These are phyloP conservation scores for Hyphopichia buzzinii DNA, from an alignment of 1,139 yeast genomes.

Conservation along the genomic window DNA sequence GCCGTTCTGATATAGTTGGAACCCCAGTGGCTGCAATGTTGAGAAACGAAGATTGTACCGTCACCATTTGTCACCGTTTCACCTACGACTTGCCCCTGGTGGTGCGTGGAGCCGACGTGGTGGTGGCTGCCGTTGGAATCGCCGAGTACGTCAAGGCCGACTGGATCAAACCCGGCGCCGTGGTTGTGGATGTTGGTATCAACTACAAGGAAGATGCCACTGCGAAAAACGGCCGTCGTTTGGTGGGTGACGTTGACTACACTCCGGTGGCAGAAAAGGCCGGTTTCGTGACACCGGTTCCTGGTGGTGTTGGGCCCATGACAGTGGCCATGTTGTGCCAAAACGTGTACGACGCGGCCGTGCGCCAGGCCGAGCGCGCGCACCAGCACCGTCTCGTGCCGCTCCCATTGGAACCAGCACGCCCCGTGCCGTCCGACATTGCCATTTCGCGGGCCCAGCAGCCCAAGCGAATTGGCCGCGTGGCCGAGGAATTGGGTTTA, in stretches of 20 bases:
- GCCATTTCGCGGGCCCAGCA: slow-evolving; percentile 71
- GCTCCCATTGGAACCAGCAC: slow-evolving; percentile 45
- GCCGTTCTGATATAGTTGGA: slow-evolving; percentile 82
- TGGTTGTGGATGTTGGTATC: slow-evolving; percentile 78
- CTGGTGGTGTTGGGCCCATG: slow-evolving; percentile 92
- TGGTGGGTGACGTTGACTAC: slow-evolving; percentile 79
- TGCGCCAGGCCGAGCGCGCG: slow-evolving; percentile 48
- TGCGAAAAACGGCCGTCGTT: slow-evolving; percentile 61
- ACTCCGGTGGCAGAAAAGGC: slow-evolving; percentile 56
- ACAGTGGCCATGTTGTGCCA: slow-evolving; percentile 80
- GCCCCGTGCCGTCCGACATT: slow-evolving; percentile 75
- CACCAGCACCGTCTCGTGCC: slow-evolving; percentile 48
- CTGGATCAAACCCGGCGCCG: slow-evolving; percentile 67
- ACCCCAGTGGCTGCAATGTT: slow-evolving; percentile 75
- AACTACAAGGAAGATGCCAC: slow-evolving; percentile 65
- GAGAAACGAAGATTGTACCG: slow-evolving; percentile 72
- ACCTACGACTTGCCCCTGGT: slow-evolving; percentile 52
- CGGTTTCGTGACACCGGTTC: slow-evolving; percentile 72
- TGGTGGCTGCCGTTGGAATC: slow-evolving; percentile 75
- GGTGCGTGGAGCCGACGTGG: slow-evolving; percentile 64
- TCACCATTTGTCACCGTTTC: slow-evolving; percentile 66
- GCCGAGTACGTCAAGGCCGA: slow-evolving; percentile 70
- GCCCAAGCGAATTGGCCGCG: slow-evolving; percentile 62
- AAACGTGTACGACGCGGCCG: slow-evolving; percentile 66
- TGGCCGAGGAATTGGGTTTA: slow-evolving; percentile 67